Evolutionary conservation across 2,329 filamentous ascomycete species (phyloP), one percentile per base, ranked within the genome.

Genomic region (Calonectria hongkongensis): DNA sequence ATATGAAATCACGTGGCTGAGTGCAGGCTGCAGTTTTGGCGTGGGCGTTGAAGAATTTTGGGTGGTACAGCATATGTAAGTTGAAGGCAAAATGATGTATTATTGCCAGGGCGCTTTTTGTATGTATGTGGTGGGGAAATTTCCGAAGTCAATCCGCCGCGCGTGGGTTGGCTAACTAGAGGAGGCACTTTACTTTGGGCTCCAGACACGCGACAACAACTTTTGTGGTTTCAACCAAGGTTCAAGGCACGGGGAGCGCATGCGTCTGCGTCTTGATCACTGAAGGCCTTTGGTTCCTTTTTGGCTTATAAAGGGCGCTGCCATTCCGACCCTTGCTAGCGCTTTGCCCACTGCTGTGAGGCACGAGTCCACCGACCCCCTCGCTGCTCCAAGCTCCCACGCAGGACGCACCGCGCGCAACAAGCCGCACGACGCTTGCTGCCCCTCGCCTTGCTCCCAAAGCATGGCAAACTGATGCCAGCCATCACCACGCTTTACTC

Each of bases 71-170:
- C 50, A 54, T 33, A 54, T 54, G 50, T 54, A 33, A 28, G 28
- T 28, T 28, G 36, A 43, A 25, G 36, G 25, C 45, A 13, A 13
- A 18, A 43, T 62, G 36, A 62, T 39, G 56, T 16, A 41, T 62
- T 27, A 41, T 62, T 43, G 39, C 45, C n/a, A 21, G 30, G 30
- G 30, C 9, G 45, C 8, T 10, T 27, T 7, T 41, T 41, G 39
- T 15, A 36, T 15, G 68, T 36, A 36, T 6, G 9, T 48, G 45
- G 45, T 48, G 62, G 60, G 68, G 43, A 70, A 66, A 66, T 47
- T 48, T 70, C 68, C 51, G 68, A 66, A 66, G 68, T 70, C 68
- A 70, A 70, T 70, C 68, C 68, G 60, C 48, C 10, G 45, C 45
- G 45, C 45, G 45, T 48, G 45, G 45, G 45, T 25, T 48, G 45